phyloP scores from a whole-genome alignment of 768 basidiomycete genomes.

The Chalciporus chontae region DNA sequence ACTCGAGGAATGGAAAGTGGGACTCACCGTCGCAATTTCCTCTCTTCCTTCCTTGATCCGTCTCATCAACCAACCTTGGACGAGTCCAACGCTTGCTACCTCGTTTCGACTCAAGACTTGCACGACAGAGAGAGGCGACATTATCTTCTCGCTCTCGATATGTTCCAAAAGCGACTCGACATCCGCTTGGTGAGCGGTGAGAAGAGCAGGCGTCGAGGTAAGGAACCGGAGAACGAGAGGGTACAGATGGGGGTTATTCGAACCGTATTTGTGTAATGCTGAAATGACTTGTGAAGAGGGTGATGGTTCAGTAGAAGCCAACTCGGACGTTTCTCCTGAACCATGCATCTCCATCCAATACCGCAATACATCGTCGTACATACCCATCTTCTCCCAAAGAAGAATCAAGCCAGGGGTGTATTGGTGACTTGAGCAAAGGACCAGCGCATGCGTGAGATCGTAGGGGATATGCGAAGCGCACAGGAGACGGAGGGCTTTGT shows the following conservation, averaged over 20 bases:
- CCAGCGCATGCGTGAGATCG: conserved; percentile 89
- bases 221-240: conserved; percentile 86
- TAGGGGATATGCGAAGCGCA: conserved; percentile 62
- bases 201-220: conserved; percentile 73
- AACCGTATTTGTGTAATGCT: conserved; percentile 74
- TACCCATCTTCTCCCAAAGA: conserved; percentile 90
- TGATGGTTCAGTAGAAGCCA: conserved; percentile 30
- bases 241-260: conserved; percentile 70
- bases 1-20: neutral
- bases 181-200: conserved; percentile 68
- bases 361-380: conserved; percentile 93
- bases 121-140: conserved; percentile 87
- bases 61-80: conserved; percentile 86
- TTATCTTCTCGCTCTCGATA: conserved; percentile 76
- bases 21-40: conserved; percentile 77
- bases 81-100: conserved; percentile 86
- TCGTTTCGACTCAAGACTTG: conserved; percentile 86
- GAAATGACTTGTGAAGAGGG: conserved; percentile 53
- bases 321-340: conserved; percentile 1
- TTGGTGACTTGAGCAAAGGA: conserved; percentile 81
- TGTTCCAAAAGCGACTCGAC: conserved; percentile 67
- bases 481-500: conserved; percentile 74
- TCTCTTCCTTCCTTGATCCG: conserved; percentile 69
- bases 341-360: conserved; percentile 83
- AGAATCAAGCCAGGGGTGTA: conserved; percentile 85